These are phyloP conservation scores for Exutisphaerella laricina DNA, from an alignment of 2,329 filamentous ascomycete species.

Conservation along the genomic window DNA sequence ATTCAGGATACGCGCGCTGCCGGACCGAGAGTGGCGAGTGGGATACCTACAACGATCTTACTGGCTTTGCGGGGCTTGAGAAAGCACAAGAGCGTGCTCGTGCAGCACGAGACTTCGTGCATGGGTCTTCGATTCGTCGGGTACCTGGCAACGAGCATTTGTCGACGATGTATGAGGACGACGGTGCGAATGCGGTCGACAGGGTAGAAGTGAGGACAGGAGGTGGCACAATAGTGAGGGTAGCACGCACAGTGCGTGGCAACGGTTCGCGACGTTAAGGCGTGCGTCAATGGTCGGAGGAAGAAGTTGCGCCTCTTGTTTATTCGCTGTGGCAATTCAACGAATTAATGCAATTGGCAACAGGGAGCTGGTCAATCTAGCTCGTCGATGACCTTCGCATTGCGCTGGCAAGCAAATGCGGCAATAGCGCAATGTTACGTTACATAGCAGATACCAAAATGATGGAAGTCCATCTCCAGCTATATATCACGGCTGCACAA, in stretches of 20 bases:
- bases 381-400: too few species aligned
- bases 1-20: not conserved
- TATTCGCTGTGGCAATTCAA: too few species aligned
- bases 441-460: too few species aligned
- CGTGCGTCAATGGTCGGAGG: too few species aligned
- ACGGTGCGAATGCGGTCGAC: not conserved
- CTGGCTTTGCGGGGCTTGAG: not conserved
- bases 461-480: too few species aligned
- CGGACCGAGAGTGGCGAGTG: not conserved
- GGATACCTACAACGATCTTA: not conserved
- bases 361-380: too few species aligned
- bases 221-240: not conserved
- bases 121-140: not conserved
- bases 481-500: too few species aligned
- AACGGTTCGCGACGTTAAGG: not conserved
- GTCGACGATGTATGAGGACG: not conserved
- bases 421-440: too few species aligned
- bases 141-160: not conserved
- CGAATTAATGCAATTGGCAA: too few species aligned
- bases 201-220: conserved; percentile 1
- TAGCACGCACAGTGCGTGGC: not conserved
- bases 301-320: too few species aligned
- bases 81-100: not conserved
- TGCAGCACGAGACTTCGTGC: not conserved
- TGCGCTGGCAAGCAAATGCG: too few species aligned